A percentile compares a stretch with the other conserved stretches of the same genome.
Conservation (phyloP, 176 grass and related monocot genomes). For the Rhynchospora pubera region DNA sequence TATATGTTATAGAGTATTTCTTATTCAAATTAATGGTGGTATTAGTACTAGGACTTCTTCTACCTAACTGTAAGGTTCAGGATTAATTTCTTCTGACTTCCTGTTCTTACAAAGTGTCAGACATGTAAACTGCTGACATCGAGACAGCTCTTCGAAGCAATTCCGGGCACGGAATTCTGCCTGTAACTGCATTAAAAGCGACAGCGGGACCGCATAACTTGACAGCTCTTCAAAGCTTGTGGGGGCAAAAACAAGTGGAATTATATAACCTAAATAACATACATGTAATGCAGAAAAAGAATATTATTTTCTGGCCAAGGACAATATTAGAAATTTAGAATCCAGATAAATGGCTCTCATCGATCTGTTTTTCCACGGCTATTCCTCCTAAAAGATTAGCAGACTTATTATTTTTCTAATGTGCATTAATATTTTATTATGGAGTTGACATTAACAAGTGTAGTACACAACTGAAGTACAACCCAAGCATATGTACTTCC, state of each 20-base stretch:
- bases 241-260: not conserved
- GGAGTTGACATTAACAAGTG: slow-evolving; percentile 14
- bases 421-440: not conserved
- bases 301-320: not conserved
- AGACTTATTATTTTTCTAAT: not conserved
- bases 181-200: not conserved
- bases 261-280: not conserved
- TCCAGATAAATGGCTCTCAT: not conserved
- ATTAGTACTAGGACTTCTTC: no score
- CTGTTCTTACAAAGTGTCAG: not conserved
- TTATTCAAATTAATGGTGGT: no score
- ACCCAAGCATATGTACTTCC: not conserved
- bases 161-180: not conserved
- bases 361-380: not conserved
- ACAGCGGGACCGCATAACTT: not conserved
- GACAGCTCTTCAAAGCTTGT: not conserved
- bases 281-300: not conserved
- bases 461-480: slow-evolving; percentile 17
- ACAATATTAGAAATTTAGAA: not conserved
- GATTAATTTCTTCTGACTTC: no score
- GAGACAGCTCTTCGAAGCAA: not conserved
- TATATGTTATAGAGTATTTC: no score
- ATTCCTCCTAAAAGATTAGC: not conserved
- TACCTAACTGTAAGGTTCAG: no score
- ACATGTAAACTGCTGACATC: not conserved